phyloP scores from a whole-genome alignment of 2,329 filamentous ascomycete species.

The Falciphora oryzae region DNA sequence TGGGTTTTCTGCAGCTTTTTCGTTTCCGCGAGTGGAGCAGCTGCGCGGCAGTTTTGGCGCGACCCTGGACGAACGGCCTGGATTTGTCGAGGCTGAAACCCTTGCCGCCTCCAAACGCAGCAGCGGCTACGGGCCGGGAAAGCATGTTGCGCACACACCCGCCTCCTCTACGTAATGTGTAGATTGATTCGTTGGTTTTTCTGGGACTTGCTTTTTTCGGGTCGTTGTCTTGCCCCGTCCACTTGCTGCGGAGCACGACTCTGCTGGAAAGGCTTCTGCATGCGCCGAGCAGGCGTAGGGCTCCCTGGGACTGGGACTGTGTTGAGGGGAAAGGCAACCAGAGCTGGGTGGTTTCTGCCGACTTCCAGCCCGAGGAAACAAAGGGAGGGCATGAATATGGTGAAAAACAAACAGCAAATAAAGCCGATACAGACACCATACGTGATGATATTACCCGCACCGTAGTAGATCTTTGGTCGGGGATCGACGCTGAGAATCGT shows the following conservation, averaged over 20 bases:
- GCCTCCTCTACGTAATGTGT: too few relatives aligned
- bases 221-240: too few relatives aligned
- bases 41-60: neutral
- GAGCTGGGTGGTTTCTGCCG: neutral
- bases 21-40: neutral
- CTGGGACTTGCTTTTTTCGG: too few relatives aligned
- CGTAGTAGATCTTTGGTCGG: neutral
- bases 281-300: too few relatives aligned
- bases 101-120: neutral
- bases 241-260: too few relatives aligned
- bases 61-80: neutral
- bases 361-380: neutral
- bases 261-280: too few relatives aligned
- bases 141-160: too few relatives aligned
- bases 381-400: too few relatives aligned
- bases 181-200: too few relatives aligned
- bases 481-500: neutral
- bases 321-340: too few relatives aligned
- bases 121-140: neutral
- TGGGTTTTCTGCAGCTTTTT: too few relatives aligned
- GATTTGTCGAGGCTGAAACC: neutral
- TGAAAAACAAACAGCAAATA: neutral
- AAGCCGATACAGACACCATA: neutral
- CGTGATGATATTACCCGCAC: neutral
- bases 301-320: too few relatives aligned